Conservation (phyloP, 257 asterid species). For the Solanum etuberosum region DNA sequence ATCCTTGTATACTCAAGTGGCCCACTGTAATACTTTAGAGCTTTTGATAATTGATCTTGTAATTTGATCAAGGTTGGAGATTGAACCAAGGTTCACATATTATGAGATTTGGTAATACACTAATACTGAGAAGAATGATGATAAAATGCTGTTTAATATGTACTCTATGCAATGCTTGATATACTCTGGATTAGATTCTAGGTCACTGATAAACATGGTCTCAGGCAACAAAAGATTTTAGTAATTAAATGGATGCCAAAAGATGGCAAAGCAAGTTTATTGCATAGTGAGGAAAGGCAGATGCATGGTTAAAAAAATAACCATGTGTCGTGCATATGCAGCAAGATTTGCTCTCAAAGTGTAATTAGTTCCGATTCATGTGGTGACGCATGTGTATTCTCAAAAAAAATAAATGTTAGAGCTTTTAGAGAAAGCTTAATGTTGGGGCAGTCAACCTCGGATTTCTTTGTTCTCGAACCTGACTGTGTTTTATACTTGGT, state of each 20-base stretch:
- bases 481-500: background rate
- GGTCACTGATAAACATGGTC: background rate
- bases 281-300: background rate
- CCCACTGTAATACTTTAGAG: background rate
- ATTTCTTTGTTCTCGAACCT: background rate
- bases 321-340: background rate
- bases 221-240: background rate
- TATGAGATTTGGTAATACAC: background rate
- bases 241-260: background rate
- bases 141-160: background rate
- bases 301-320: background rate
- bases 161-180: background rate
- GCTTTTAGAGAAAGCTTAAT: background rate
- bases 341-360: background rate
- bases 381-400: background rate
- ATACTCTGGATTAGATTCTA: background rate
- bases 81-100: background rate
- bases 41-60: background rate
- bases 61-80: background rate
- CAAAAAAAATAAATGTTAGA: background rate
- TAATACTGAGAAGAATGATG: background rate
- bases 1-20: background rate
- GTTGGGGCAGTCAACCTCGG: background rate
- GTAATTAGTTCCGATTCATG: background rate
- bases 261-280: background rate